Percentiles rank a stretch among this genome's conserved stretches.
Evolutionary conservation across 1,284 basidiomycete species (phyloP).

Genomic region (Pterulicium gracile): DNA sequence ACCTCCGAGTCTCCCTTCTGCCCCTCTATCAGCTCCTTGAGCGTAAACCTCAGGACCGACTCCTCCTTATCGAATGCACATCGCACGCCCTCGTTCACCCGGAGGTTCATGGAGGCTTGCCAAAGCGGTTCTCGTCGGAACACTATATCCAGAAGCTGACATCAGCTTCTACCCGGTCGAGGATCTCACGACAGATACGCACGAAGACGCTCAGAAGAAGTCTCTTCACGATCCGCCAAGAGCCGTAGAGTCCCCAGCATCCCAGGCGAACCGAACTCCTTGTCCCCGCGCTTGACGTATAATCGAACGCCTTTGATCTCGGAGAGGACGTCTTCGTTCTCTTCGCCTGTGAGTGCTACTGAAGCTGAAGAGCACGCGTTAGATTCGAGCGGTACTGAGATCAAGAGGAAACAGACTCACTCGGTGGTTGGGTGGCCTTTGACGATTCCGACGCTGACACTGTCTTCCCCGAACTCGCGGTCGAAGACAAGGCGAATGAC

Average conservation of each 20-base stretch:
- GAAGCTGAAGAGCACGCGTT: too few relatives aligned
- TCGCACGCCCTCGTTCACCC: constrained; percentile 37
- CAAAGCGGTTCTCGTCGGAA: constrained; percentile 58
- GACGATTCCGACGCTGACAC: too few relatives aligned
- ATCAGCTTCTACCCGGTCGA: constrained; percentile 3
- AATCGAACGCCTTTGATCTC: constrained; percentile 52
- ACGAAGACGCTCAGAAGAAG: not conserved
- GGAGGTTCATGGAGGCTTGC: constrained; percentile 57
- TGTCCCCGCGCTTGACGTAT: constrained; percentile 47
- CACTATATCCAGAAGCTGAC: constrained; percentile 24
- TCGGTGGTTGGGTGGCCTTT: not conserved
- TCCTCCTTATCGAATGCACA: constrained; percentile 47
- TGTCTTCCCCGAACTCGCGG: too few relatives aligned
- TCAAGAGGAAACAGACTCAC: constrained; percentile 1
- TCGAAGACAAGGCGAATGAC: too few relatives aligned
- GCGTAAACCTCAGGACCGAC: constrained; percentile 39
- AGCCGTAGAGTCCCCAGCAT: constrained; percentile 52
- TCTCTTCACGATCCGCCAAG: constrained; percentile 22
- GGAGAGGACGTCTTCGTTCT: constrained; percentile 40
- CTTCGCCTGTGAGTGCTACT: constrained; percentile 47
- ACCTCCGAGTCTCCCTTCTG: constrained; percentile 1
- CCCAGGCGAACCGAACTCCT: constrained; percentile 42
- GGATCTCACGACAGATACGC: not conserved
- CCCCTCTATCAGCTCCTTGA: constrained; percentile 33
- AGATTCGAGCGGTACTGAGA: not conserved